Evolutionary conservation across 163 green algal genomes (phyloP).

Genomic region (Scenedesmus sp.): DNA sequence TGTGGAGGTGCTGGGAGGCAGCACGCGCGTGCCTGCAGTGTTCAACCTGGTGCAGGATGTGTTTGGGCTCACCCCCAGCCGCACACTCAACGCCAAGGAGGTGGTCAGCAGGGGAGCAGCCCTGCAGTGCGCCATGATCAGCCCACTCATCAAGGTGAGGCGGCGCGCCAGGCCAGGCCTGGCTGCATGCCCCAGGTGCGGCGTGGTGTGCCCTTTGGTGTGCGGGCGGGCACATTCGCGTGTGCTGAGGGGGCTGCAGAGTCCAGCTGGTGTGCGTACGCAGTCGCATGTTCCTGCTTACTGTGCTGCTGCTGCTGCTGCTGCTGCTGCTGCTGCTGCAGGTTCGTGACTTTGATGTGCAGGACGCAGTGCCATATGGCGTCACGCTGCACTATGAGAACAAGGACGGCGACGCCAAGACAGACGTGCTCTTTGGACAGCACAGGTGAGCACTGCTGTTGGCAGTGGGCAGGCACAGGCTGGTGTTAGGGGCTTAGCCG

Average conservation of each 20-base stretch:
- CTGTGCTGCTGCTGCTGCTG: conserved; percentile 6
- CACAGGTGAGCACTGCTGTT: conserved; percentile 52
- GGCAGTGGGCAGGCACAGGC: background rate
- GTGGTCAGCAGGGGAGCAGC: conserved; percentile 92
- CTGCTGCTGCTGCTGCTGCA: conserved; percentile 40
- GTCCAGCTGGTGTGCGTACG: background rate
- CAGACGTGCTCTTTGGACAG: conserved; percentile 84
- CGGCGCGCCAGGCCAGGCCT: background rate
- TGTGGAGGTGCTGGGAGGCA: conserved; percentile 94
- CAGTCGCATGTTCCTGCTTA: background rate
- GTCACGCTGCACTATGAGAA: conserved; percentile 83
- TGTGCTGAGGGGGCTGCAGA: background rate
- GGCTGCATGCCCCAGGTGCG: background rate
- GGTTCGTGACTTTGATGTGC: conserved; percentile 97
- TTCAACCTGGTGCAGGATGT: conserved; percentile 75
- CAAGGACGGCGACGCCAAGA: conserved; percentile 76
- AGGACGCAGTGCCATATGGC: conserved; percentile 89
- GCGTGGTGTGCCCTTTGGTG: no score
- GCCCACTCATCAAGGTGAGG: conserved; percentile 90
- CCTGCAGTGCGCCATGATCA: conserved; percentile 99
- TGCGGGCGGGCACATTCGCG: no score
- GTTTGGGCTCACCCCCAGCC: conserved; percentile 83
- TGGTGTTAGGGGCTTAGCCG: background rate
- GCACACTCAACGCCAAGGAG: conserved; percentile 98
- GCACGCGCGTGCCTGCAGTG: conserved; percentile 90